phyloP scores from a whole-genome alignment of 345 rosid species.

The Leavenworthia alabamica region DNA sequence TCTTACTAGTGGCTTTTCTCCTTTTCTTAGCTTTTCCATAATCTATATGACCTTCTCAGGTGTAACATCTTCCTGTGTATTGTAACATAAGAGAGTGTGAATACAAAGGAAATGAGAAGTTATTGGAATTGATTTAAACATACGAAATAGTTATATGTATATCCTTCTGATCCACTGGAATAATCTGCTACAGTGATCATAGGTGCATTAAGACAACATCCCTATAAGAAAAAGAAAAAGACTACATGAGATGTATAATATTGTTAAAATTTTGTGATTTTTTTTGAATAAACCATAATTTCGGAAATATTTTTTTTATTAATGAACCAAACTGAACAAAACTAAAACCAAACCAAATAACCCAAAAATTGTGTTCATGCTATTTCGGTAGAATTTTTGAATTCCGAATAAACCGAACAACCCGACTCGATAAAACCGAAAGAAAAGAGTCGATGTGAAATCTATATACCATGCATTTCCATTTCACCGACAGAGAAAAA shows the following conservation, averaged over 20 bases:
- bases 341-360: no score
- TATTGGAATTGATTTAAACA: slow-evolving; percentile 32
- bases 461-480: slow-evolving; percentile 97
- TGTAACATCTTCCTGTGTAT: slow-evolving; percentile 94
- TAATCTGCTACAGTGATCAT: slow-evolving; percentile 98
- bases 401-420: no score
- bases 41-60: slow-evolving; percentile 86
- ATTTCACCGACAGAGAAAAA: slow-evolving; percentile 98
- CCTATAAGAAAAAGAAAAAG: slow-evolving; percentile 53
- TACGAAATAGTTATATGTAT: slow-evolving; percentile 84
- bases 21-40: slow-evolving; percentile 76
- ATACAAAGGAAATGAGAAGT: no score
- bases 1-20: slow-evolving; percentile 87
- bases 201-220: slow-evolving; percentile 96
- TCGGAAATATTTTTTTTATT: no score
- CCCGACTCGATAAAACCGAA: no score
- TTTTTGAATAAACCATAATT: no score
- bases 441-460: slow-evolving; percentile 4
- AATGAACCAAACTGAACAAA: no score
- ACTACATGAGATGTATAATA: neutral
- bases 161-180: slow-evolving; percentile 91
- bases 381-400: no score
- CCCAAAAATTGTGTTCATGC: no score
- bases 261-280: no score
- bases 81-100: slow-evolving; percentile 18